Evolutionary conservation across 2,329 filamentous ascomycete species (phyloP).

Genomic region (Epichloe gansuensis): DNA sequence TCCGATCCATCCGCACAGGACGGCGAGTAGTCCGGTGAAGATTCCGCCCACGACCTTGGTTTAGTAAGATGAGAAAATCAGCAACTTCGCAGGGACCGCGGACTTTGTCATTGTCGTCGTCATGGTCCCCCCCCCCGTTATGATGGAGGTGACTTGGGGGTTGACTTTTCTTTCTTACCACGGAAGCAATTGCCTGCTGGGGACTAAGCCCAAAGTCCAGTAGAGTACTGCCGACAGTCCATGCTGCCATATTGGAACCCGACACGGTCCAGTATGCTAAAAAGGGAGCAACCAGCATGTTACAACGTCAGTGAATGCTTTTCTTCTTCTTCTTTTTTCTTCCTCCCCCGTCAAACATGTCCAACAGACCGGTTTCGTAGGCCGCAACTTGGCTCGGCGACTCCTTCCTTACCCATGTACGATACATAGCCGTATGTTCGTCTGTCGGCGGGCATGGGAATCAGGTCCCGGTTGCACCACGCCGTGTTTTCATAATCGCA

Average conservation of each 20-base stretch:
- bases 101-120: background rate
- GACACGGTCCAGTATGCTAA: conserved; percentile 14
- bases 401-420: conserved; percentile 15
- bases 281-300: background rate
- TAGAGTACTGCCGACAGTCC: conserved; percentile 14
- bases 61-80: background rate
- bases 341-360: too few species aligned
- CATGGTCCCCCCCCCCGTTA: too few species aligned
- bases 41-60: conserved; percentile 10
- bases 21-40: conserved; percentile 10
- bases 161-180: conserved; percentile 8
- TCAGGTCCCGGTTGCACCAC: conserved; percentile 21
- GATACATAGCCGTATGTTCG: conserved; percentile 15
- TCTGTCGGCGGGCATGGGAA: conserved; percentile 15
- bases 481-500: conserved; percentile 18
- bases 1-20: conserved; percentile 13
- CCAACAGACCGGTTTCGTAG: too few species aligned
- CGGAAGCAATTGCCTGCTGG: conserved; percentile 14
- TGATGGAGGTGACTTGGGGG: too few species aligned
- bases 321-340: rapidly evolving
- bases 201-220: conserved; percentile 15
- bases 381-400: too few species aligned
- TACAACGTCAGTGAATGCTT: too few species aligned
- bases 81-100: background rate
- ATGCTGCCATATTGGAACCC: conserved; percentile 14